Evolutionary conservation across 2,329 filamentous ascomycete genomes (phyloP).

Genomic region (Xylaria digitata): DNA sequence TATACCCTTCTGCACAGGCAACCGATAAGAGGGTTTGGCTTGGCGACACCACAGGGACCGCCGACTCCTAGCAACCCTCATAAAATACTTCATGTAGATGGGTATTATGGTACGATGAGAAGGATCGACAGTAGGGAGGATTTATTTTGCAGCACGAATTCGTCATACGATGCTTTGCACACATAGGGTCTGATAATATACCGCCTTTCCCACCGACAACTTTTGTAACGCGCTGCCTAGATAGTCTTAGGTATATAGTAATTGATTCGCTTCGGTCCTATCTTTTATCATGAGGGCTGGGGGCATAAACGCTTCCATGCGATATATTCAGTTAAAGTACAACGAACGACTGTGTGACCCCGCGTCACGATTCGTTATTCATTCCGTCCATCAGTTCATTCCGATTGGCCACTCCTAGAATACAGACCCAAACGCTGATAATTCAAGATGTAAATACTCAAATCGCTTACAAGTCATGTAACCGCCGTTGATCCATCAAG

Average conservation of each 20-base stretch:
- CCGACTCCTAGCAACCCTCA: too few species aligned
- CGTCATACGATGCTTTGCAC: too few species aligned
- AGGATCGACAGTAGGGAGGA: too few species aligned
- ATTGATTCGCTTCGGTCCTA: background rate
- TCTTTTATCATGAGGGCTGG: background rate
- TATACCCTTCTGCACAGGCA: too few species aligned
- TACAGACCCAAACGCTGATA: constrained; percentile 18
- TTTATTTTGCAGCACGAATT: too few species aligned
- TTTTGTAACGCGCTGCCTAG: background rate
- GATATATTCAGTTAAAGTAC: background rate
- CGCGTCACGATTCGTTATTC: background rate
- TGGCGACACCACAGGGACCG: too few species aligned
- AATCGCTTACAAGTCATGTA: constrained; percentile 8
- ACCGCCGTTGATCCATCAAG: too few species aligned
- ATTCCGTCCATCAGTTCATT: background rate
- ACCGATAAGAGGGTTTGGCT: too few species aligned
- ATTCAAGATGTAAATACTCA: constrained; percentile 2
- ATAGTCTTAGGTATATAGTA: too few species aligned
- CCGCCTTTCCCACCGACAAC: background rate
- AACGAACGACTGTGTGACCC: background rate
- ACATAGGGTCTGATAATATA: background rate
- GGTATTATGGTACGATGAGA: too few species aligned
- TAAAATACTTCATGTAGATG: too few species aligned
- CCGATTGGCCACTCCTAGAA: background rate
- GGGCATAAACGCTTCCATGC: background rate